Conservation (phyloP, 768 basidiomycete genomes). For the Hirschioporus abietinus region DNA sequence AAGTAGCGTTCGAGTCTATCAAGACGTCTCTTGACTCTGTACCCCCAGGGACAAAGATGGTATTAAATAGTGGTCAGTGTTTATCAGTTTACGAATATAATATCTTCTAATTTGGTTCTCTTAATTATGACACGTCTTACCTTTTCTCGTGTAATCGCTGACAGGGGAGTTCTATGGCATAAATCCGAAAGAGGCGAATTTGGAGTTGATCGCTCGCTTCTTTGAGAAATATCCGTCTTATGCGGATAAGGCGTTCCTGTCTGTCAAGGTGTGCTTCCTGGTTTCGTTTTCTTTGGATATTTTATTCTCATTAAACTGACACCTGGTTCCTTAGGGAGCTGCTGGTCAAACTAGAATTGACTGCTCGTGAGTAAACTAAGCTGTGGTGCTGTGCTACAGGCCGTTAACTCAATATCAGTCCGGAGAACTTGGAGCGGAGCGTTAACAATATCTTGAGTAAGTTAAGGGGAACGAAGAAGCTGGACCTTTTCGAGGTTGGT, state of each 20-base stretch:
- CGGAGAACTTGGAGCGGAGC: slow-evolving; percentile 43
- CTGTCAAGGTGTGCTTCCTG: slow-evolving; percentile 37
- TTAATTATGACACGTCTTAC: no score
- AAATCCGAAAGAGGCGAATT: slow-evolving; percentile 28
- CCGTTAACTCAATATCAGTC: slow-evolving; percentile 6
- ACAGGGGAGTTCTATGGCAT: slow-evolving; percentile 41
- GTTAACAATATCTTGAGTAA: slow-evolving; percentile 38
- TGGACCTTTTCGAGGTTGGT: slow-evolving; percentile 50
- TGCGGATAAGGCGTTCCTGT: slow-evolving; percentile 41
- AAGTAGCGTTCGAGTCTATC: slow-evolving; percentile 57
- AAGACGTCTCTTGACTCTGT: slow-evolving; percentile 42
- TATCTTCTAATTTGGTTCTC: not conserved
- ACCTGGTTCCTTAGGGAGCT: not conserved
- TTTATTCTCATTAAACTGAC: not conserved
- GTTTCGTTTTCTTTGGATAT: not conserved
- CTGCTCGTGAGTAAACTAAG: not conserved
- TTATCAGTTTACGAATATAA: not conserved
- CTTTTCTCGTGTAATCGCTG: not conserved
- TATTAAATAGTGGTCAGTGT: slow-evolving; percentile 34
- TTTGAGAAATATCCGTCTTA: slow-evolving; percentile 41
- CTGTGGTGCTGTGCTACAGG: not conserved
- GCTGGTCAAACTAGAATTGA: not conserved
- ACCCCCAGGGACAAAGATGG: slow-evolving; percentile 39
- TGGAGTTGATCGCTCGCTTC: slow-evolving; percentile 46
- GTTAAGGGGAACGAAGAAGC: slow-evolving; percentile 44